A percentile compares a stretch with the other conserved stretches of the same genome.
phyloP scores from a whole-genome alignment of 495 filamentous ascomycete species.

The Podospora comata region DNA sequence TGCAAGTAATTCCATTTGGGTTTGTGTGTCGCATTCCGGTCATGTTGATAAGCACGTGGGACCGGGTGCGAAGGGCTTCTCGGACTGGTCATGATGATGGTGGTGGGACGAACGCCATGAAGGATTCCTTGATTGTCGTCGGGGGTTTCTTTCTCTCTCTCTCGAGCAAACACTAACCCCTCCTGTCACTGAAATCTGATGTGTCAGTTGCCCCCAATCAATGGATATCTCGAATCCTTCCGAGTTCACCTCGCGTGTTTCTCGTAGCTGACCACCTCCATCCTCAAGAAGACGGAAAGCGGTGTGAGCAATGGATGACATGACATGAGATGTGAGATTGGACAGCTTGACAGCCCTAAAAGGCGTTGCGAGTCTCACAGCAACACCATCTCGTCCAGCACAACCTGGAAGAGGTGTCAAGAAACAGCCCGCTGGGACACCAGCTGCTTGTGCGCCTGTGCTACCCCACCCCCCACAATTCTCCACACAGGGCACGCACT shows the following conservation, averaged over 20 bases:
- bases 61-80: not conserved
- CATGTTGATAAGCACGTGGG: constrained; percentile 7
- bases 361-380: not conserved
- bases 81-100: not conserved
- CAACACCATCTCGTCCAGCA: not conserved
- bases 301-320: not conserved
- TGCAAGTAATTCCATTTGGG: constrained; percentile 11
- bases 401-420: not conserved
- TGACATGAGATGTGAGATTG: not conserved
- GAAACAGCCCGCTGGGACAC: too few species aligned
- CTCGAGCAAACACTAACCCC: not conserved
- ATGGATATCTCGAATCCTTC: not conserved
- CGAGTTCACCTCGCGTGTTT: constrained; percentile 1
- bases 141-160: not conserved
- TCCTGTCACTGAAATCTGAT: not conserved
- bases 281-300: not conserved
- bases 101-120: too few species aligned
- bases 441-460: not conserved
- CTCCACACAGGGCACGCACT: not conserved
- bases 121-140: too few species aligned
- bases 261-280: constrained; percentile 2
- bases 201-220: constrained; percentile 2
- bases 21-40: not conserved
- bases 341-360: not conserved
- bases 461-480: not conserved